Evolutionary conservation across 805 yeast species (phyloP).

Genomic region (Candida succiphila): DNA sequence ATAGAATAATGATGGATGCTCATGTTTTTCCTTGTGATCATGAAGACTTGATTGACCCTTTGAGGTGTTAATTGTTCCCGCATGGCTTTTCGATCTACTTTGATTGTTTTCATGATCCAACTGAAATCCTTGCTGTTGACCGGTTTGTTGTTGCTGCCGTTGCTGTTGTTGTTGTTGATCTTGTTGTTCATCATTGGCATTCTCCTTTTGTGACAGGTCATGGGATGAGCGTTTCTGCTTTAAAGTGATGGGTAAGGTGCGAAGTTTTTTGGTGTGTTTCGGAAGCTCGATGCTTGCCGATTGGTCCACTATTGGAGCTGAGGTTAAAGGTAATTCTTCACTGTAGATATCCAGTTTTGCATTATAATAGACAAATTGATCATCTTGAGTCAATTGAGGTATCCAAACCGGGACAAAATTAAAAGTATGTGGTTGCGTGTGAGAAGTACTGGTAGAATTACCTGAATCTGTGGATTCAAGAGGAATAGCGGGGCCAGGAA

Average conservation of each 20-base stretch:
- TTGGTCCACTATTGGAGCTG: slow-evolving; percentile 24
- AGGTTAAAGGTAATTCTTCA: slow-evolving; percentile 43
- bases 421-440: slow-evolving; percentile 12
- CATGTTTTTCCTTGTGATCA: background rate
- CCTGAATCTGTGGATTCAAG: slow-evolving; percentile 1
- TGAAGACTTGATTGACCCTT: background rate
- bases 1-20: slow-evolving; percentile 10
- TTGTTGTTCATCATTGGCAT: background rate
- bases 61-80: background rate
- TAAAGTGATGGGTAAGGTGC: slow-evolving; percentile 9
- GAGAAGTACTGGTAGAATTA: slow-evolving; percentile 12
- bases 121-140: background rate
- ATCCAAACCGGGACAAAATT: slow-evolving; percentile 43
- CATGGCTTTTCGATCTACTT: background rate
- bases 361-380: slow-evolving; percentile 49
- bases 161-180: background rate
- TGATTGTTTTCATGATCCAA: background rate
- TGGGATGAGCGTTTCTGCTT: slow-evolving; percentile 3
- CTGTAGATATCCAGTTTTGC: slow-evolving; percentile 52
- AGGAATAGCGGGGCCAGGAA: too few relatives aligned
- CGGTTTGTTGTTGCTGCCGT: too few relatives aligned
- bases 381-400: slow-evolving; percentile 46
- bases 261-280: too few relatives aligned
- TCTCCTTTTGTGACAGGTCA: background rate
- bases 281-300: slow-evolving; percentile 19